phyloP scores from a whole-genome alignment of 768 basidiomycete species.

The Mycena crocata region DNA sequence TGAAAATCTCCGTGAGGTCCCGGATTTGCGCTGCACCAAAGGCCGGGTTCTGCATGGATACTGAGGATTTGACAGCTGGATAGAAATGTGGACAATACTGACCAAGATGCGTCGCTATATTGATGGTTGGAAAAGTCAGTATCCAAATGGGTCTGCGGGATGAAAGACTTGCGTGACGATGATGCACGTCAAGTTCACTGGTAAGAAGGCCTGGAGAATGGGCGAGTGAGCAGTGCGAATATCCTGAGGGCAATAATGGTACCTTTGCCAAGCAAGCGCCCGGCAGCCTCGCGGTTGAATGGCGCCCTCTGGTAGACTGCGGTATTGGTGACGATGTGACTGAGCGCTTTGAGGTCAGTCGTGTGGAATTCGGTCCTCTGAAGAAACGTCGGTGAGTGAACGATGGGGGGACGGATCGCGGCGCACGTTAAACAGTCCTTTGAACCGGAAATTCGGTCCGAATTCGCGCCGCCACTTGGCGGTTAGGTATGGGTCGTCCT shows the following conservation, averaged over 20 bases:
- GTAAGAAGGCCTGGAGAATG: constrained; percentile 7
- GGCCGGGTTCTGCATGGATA: constrained; percentile 53
- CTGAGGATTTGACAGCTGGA: not conserved
- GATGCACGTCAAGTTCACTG: not conserved
- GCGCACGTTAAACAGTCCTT: constrained; percentile 17
- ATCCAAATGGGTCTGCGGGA: not conserved
- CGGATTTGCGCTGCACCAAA: constrained; percentile 58
- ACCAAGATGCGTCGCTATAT: constrained; percentile 1
- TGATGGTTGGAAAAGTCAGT: not conserved
- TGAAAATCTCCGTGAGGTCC: constrained; percentile 49
- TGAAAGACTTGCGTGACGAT: constrained; percentile 6
- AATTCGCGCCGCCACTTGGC: constrained; percentile 16
- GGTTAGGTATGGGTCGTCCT: constrained; percentile 10
- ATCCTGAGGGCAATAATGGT: not conserved
- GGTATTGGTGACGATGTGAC: constrained; percentile 47
- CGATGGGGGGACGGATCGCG: not conserved
- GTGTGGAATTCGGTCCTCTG: constrained; percentile 54
- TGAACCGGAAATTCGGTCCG: constrained; percentile 18
- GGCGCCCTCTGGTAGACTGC: not conserved
- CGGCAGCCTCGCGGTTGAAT: not conserved
- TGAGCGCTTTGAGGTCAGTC: constrained; percentile 58
- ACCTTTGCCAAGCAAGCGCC: constrained; percentile 5
- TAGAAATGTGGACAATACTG: not conserved
- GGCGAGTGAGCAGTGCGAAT: not conserved
- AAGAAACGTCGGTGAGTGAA: not conserved